Conservation (phyloP, 352 stramenopile species). For the Globisporangium nunn region DNA sequence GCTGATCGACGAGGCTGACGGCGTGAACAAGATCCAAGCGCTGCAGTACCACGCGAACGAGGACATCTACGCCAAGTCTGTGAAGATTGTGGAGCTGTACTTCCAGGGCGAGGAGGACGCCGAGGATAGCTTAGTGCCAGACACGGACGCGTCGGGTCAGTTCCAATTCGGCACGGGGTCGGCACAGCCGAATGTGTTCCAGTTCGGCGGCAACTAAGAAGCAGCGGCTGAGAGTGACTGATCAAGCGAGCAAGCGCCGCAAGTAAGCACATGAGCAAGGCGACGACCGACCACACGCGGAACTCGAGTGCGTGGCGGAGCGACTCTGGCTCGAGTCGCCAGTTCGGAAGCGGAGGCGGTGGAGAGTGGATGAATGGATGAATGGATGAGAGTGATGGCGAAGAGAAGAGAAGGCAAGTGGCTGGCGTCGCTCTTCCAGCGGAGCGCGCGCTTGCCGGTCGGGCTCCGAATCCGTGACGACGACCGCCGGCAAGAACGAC, state of each 20-base stretch:
- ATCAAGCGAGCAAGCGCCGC: neutral
- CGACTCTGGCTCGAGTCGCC: neutral
- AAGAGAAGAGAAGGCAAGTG: neutral
- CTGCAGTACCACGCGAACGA: constrained; percentile 97
- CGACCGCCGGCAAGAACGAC: neutral
- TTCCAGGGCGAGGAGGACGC: constrained; percentile 98
- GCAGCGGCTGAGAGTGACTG: neutral
- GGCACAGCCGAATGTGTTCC: constrained; percentile 72
- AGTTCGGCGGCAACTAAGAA: constrained; percentile 69
- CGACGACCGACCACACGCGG: neutral
- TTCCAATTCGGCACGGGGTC: constrained; percentile 66
- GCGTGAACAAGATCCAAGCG: constrained; percentile 96
- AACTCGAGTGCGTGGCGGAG: too few relatives aligned
- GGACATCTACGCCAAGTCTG: constrained; percentile 90
- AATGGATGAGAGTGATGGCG: constrained; percentile 6
- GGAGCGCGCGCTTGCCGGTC: neutral
- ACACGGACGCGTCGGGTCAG: constrained; percentile 68
- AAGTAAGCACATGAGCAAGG: constrained; percentile 8
- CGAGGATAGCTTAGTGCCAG: constrained; percentile 76
- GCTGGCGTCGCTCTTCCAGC: neutral
- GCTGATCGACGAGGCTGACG: constrained; percentile 94
- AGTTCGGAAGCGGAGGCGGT: neutral
- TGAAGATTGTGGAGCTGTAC: constrained; percentile 97
- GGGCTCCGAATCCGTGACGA: constrained; percentile 1
- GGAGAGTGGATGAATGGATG: constrained; percentile 14